These are phyloP conservation scores for Trichoderma afroharzianum DNA, from an alignment of 2,329 filamentous ascomycete genomes.

Conservation along the genomic window DNA sequence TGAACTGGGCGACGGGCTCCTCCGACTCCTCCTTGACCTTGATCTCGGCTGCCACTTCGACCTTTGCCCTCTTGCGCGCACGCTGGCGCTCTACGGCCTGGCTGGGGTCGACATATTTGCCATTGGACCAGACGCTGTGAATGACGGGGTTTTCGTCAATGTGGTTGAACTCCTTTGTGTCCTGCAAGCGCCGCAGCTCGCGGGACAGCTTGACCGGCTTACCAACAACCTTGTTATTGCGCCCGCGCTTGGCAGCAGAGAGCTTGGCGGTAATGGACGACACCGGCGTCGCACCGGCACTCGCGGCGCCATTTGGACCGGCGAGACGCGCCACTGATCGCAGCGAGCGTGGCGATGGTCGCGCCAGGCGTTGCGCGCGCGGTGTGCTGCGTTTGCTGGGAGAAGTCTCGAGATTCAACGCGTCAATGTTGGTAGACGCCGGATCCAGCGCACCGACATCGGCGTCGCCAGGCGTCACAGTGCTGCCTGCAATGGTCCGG, in stretches of 20 bases:
- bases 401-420: constrained; percentile 44
- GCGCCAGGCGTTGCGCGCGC: constrained; percentile 32
- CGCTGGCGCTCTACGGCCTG: constrained; percentile 36
- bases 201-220: constrained; percentile 47
- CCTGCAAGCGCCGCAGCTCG: constrained; percentile 56
- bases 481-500: constrained; percentile 44
- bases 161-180: constrained; percentile 59
- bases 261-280: constrained; percentile 46
- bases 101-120: constrained; percentile 54
- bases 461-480: constrained; percentile 27
- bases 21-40: constrained; percentile 29
- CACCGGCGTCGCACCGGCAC: constrained; percentile 26
- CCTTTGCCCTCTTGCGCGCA: constrained; percentile 29
- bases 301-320: constrained; percentile 31
- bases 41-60: constrained; percentile 17
- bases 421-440: constrained; percentile 38
- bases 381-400: constrained; percentile 36
- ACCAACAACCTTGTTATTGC: constrained; percentile 43
- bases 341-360: constrained; percentile 30
- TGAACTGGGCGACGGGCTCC: constrained; percentile 37
- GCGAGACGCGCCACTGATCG: constrained; percentile 44
- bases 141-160: constrained; percentile 57
- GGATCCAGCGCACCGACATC: constrained; percentile 23
- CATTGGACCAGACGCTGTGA: constrained; percentile 62
- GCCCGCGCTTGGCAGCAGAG: constrained; percentile 57